phyloP scores from a whole-genome alignment of 2,329 filamentous ascomycete genomes.

The Aspergillus pseudoviridinutans region DNA sequence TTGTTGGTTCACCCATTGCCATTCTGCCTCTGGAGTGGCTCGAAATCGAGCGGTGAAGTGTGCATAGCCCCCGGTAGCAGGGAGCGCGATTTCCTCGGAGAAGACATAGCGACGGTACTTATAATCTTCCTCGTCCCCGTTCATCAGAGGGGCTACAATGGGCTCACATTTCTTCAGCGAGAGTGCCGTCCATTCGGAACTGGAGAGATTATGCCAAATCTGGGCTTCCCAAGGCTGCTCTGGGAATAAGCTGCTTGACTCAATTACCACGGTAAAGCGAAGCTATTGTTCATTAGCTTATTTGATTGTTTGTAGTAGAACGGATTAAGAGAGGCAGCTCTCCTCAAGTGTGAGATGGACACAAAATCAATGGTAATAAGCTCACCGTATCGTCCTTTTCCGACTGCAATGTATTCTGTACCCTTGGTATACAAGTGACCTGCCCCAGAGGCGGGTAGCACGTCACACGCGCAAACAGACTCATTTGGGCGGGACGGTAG shows the following conservation, averaged over 20 bases:
- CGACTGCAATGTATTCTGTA: slow-evolving; percentile 24
- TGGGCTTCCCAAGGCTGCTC: slow-evolving; percentile 65
- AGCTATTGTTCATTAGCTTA: slow-evolving; percentile 37
- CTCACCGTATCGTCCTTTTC: slow-evolving; percentile 24
- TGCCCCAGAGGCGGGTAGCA: slow-evolving; percentile 73
- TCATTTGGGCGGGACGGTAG: slow-evolving; percentile 39
- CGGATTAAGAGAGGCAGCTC: background rate
- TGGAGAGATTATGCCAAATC: slow-evolving; percentile 67
- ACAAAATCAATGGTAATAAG: background rate
- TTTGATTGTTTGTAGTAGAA: background rate
- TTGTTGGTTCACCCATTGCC: slow-evolving; percentile 45
- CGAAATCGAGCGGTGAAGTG: slow-evolving; percentile 45
- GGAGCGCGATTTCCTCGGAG: slow-evolving; percentile 26
- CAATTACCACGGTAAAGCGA: slow-evolving; percentile 65
- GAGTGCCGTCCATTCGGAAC: slow-evolving; percentile 57
- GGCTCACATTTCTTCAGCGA: slow-evolving; percentile 45
- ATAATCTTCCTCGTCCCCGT: slow-evolving; percentile 15
- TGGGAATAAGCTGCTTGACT: slow-evolving; percentile 55
- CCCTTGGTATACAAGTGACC: slow-evolving; percentile 57
- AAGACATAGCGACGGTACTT: slow-evolving; percentile 34
- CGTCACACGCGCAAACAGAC: slow-evolving; percentile 52
- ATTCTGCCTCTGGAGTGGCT: slow-evolving; percentile 31
- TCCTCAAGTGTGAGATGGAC: background rate
- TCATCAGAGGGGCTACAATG: slow-evolving; percentile 27
- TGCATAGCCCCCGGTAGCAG: slow-evolving; percentile 24